Conservation (phyloP, 805 yeast genomes). For the Kodamaea jinghongensis region DNA sequence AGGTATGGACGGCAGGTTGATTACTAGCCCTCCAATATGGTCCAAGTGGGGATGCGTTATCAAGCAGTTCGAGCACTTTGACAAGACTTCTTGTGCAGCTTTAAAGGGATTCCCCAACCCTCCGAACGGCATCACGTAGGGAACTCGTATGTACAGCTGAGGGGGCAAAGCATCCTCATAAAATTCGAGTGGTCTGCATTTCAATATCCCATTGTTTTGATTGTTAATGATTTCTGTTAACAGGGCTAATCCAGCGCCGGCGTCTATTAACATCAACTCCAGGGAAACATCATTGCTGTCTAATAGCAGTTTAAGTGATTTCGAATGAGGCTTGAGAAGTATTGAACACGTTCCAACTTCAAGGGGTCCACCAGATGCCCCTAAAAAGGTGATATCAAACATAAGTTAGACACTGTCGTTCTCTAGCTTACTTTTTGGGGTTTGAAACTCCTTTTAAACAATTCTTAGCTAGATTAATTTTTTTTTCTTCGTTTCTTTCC, state of each 20-base stretch:
- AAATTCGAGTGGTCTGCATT: conserved; percentile 10
- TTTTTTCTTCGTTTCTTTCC: no score
- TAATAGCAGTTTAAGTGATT: conserved; percentile 14
- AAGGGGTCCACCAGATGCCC: conserved; percentile 83
- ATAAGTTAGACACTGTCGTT: not conserved
- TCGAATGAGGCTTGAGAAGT: conserved; percentile 53
- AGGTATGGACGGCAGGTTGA: conserved; percentile 63
- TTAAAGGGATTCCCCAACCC: conserved; percentile 21
- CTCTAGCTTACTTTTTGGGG: no score
- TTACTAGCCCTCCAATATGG: conserved; percentile 65
- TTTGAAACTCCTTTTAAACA: no score
- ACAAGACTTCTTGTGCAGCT: conserved; percentile 30
- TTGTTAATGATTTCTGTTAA: conserved; percentile 42
- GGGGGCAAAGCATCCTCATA: conserved; percentile 31
- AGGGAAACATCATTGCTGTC: conserved; percentile 16
- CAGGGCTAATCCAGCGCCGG: conserved; percentile 69
- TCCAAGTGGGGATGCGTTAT: conserved; percentile 86
- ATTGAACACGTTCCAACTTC: conserved; percentile 69
- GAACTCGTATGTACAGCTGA: conserved; percentile 19
- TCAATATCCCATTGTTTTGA: conserved; percentile 13
- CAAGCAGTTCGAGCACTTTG: conserved; percentile 42
- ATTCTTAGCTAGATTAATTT: no score
- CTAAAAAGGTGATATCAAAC: conserved; percentile 66
- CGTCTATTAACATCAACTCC: conserved; percentile 60
- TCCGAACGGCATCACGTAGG: conserved; percentile 6